Evolutionary conservation across 2,329 filamentous ascomycete genomes (phyloP).

Genomic region (Nigrospora osmanthi): DNA sequence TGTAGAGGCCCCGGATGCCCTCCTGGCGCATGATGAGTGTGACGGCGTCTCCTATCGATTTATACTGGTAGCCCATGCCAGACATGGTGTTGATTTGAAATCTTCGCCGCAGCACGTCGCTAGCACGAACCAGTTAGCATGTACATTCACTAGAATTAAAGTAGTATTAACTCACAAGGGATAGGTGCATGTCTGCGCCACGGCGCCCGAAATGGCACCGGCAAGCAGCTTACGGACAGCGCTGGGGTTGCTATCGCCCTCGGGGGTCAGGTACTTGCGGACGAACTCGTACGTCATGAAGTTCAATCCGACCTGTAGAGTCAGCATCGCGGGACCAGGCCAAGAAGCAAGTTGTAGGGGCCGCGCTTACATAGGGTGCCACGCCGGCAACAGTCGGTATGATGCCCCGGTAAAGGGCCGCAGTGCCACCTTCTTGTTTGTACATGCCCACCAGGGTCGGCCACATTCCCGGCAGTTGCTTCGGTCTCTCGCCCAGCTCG

Average conservation of each 20-base stretch:
- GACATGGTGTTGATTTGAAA: constrained; percentile 99
- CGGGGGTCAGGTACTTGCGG: constrained; percentile 74
- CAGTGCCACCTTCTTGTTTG: constrained; percentile 76
- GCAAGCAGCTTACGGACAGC: constrained; percentile 76
- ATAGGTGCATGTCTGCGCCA: constrained; percentile 97
- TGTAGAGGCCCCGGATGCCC: constrained; percentile 81
- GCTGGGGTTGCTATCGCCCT: constrained; percentile 78
- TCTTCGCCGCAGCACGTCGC: constrained; percentile 82
- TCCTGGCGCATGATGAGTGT: constrained; percentile 76
- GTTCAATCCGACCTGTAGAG: constrained; percentile 74
- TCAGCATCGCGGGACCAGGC: constrained; percentile 8
- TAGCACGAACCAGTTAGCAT: constrained; percentile 25
- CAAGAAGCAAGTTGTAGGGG: too few relatives aligned
- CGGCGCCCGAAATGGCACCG: constrained; percentile 88
- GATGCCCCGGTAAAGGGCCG: constrained; percentile 89
- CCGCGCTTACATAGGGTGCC: constrained; percentile 69
- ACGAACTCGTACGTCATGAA: constrained; percentile 98
- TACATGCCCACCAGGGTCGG: constrained; percentile 77
- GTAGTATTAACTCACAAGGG: constrained; percentile 64
- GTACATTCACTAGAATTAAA: not conserved
- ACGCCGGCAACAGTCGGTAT: constrained; percentile 91
- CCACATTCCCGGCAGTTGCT: constrained; percentile 87
- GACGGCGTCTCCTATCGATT: constrained; percentile 76
- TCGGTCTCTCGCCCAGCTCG: constrained; percentile 55
- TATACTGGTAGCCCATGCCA: constrained; percentile 95